Evolutionary conservation across 106 monocot genomes (phyloP).

Genomic region (Alisma plantagoaquatica): DNA sequence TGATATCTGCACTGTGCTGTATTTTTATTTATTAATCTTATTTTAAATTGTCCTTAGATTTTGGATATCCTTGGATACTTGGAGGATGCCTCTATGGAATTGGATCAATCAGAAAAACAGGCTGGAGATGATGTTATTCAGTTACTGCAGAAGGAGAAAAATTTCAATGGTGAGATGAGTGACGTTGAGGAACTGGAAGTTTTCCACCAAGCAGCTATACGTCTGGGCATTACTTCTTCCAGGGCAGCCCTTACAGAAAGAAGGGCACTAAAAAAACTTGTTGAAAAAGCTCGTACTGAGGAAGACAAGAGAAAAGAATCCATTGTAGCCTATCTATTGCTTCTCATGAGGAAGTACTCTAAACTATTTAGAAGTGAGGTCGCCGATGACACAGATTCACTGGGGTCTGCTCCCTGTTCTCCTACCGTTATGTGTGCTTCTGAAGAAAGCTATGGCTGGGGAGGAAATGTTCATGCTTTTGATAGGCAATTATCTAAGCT

Average conservation of each 20-base stretch:
- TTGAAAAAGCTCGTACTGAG: constrained; percentile 53
- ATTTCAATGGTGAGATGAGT: constrained; percentile 15
- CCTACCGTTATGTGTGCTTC: constrained; percentile 27
- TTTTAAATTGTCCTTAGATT: constrained; percentile 26
- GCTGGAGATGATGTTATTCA: constrained; percentile 54
- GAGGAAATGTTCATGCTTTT: constrained; percentile 13
- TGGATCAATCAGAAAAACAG: constrained; percentile 59
- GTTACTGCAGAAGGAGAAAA: constrained; percentile 57
- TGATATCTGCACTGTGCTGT: background rate
- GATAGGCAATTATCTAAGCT: constrained; percentile 37
- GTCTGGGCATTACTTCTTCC: constrained; percentile 72
- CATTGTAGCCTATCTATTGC: constrained; percentile 43
- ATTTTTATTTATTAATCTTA: background rate
- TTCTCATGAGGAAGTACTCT: constrained; percentile 85
- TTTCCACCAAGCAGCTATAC: constrained; percentile 51
- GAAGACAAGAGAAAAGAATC: constrained; percentile 76
- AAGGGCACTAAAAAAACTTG: constrained; percentile 74
- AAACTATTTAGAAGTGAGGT: constrained; percentile 56
- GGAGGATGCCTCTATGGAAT: constrained; percentile 39
- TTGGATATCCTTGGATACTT: constrained; percentile 51
- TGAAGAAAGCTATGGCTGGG: constrained; percentile 14
- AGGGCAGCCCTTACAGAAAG: constrained; percentile 70
- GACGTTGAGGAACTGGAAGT: constrained; percentile 52
- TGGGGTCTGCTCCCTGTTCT: constrained; percentile 56
- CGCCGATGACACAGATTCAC: constrained; percentile 50